A percentile compares a stretch with the other conserved stretches of the same genome.
Evolutionary conservation across 2,329 filamentous ascomycete genomes (phyloP).

Genomic region (Penicillium sp.): DNA sequence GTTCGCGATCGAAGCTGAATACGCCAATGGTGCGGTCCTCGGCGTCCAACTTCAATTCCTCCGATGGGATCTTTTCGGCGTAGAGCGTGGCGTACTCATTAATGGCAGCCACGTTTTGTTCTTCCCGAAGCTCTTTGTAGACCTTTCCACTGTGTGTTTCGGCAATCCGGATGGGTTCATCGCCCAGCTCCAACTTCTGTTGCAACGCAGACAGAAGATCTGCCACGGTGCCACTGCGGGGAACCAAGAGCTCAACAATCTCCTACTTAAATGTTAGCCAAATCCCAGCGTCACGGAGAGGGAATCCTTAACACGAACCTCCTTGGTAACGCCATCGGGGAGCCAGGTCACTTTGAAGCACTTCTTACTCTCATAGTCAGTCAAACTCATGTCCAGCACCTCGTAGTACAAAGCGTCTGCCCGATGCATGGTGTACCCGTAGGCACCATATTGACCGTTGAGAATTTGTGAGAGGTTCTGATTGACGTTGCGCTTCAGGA

Average conservation of each 20-base stretch:
- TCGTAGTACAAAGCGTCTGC: constrained; percentile 86
- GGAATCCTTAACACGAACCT: constrained; percentile 55
- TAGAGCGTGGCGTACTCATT: constrained; percentile 83
- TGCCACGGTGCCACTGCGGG: constrained; percentile 76
- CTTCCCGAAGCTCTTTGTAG: constrained; percentile 70
- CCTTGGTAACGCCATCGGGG: constrained; percentile 86
- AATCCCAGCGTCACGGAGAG: background rate
- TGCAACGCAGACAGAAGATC: constrained; percentile 75
- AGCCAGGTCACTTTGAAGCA: constrained; percentile 79
- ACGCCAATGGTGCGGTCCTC: constrained; percentile 70
- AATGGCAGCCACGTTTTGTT: constrained; percentile 73
- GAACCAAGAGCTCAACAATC: constrained; percentile 75
- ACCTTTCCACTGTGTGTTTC: constrained; percentile 82
- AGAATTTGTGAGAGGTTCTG: constrained; percentile 78
- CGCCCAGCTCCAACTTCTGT: constrained; percentile 76
- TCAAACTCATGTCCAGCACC: constrained; percentile 87
- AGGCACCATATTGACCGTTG: constrained; percentile 68
- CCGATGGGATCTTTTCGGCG: constrained; percentile 76
- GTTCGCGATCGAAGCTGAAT: constrained; percentile 91
- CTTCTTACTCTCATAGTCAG: constrained; percentile 92
- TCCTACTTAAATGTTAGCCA: constrained; percentile 55
- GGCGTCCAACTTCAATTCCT: constrained; percentile 62
- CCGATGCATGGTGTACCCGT: constrained; percentile 67
- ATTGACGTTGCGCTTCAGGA: constrained; percentile 71
- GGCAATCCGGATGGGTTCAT: constrained; percentile 75